phyloP scores from a whole-genome alignment of 345 rosid genomes.

The Sapria himalayana region DNA sequence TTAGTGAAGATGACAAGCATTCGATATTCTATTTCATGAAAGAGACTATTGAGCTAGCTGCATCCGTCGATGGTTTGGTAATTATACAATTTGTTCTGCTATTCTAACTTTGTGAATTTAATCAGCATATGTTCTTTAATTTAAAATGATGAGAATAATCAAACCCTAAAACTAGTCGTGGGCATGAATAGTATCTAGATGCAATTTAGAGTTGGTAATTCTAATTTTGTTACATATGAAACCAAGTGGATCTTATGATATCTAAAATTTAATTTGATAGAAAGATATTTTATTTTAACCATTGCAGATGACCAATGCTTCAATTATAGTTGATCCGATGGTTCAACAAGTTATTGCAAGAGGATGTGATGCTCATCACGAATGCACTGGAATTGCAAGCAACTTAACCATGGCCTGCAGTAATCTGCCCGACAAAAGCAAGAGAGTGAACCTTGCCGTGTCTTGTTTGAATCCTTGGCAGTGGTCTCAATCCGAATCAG shows the following conservation, averaged over 20 bases:
- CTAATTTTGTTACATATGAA: background rate
- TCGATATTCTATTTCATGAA: conserved; percentile 40
- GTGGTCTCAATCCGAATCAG: conserved; percentile 23
- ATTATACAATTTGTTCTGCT: conserved; percentile 7
- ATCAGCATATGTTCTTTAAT: background rate
- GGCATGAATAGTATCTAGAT: background rate
- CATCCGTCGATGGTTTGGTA: conserved; percentile 35
- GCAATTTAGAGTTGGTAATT: background rate
- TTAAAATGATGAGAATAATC: background rate
- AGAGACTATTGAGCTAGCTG: conserved; percentile 34
- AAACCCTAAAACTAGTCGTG: background rate
- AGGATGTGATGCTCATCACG: conserved; percentile 25
- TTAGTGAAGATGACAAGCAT: conserved; percentile 36
- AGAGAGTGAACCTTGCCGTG: conserved; percentile 11
- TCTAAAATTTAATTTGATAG: too few species aligned
- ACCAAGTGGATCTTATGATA: too few species aligned
- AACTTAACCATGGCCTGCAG: conserved; percentile 8
- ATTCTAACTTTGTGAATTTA: background rate
- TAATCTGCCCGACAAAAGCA: conserved; percentile 9
- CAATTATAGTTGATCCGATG: conserved; percentile 59
- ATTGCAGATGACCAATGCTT: conserved; percentile 60
- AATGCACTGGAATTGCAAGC: conserved; percentile 7
- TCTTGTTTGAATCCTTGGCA: conserved; percentile 63
- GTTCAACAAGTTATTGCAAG: conserved; percentile 30
- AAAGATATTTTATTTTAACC: background rate